These are phyloP conservation scores for Lentinula sp. DNA, from an alignment of 768 basidiomycete species.

Conservation along the genomic window DNA sequence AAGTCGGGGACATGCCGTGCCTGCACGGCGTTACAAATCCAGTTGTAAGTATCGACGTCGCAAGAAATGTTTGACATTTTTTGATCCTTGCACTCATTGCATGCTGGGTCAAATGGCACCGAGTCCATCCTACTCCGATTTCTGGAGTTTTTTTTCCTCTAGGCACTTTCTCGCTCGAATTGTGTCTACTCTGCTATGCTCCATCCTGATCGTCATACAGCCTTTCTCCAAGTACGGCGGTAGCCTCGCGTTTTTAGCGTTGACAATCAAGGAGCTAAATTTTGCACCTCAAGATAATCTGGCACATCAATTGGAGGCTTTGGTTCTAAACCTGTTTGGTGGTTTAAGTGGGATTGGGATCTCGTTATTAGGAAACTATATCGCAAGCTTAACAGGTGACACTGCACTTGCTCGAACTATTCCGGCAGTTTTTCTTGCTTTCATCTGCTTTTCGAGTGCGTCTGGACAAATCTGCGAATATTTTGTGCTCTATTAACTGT, in stretches of 20 bases:
- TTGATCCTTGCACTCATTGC: neutral
- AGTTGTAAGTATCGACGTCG: no score
- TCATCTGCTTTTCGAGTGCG: slow-evolving; percentile 27
- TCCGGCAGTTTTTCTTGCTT: slow-evolving; percentile 33
- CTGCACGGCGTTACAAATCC: no score
- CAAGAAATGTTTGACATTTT: neutral
- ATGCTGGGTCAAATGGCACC: neutral
- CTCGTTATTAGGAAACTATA: slow-evolving; percentile 16
- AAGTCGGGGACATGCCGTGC: no score
- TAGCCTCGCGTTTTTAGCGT: slow-evolving; percentile 28
- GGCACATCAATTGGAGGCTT: slow-evolving; percentile 41
- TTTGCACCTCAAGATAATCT: slow-evolving; percentile 41
- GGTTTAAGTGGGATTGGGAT: slow-evolving; percentile 31
- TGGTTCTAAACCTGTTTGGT: slow-evolving; percentile 36
- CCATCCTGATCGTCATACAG: slow-evolving; percentile 28
- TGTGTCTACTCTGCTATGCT: slow-evolving; percentile 39
- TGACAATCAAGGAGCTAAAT: slow-evolving; percentile 39
- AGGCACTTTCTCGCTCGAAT: slow-evolving; percentile 32
- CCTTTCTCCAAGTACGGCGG: slow-evolving; percentile 35
- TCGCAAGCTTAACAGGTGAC: slow-evolving; percentile 16
- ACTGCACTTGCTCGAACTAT: slow-evolving; percentile 25
- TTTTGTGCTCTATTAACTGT: neutral
- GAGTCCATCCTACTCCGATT: neutral
- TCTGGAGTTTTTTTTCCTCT: slow-evolving; percentile 8
- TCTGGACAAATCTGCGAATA: slow-evolving; percentile 12